Percentiles rank a stretch among this genome's conserved stretches.
Conservation (phyloP, 2,329 filamentous ascomycete species). For the Alternaria postmessia region DNA sequence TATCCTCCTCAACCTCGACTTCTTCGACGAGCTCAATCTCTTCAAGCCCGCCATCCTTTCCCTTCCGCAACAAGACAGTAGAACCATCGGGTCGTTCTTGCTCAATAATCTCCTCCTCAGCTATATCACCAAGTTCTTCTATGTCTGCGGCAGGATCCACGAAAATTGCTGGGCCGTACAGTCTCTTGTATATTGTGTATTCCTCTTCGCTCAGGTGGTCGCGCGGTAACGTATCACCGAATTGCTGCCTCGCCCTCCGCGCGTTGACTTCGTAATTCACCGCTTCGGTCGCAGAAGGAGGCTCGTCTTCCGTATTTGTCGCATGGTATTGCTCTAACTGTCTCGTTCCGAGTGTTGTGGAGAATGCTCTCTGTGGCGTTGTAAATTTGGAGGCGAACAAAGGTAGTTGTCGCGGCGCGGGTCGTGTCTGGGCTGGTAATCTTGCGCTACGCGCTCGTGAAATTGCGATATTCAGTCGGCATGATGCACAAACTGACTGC, state of each 20-base stretch:
- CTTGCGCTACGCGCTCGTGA: slow-evolving; percentile 37
- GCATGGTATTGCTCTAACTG: slow-evolving; percentile 22
- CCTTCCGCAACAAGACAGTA: slow-evolving; percentile 61
- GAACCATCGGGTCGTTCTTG: slow-evolving; percentile 42
- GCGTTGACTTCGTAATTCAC: slow-evolving; percentile 68
- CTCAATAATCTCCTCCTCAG: slow-evolving; percentile 55
- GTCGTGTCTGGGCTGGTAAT: slow-evolving; percentile 25
- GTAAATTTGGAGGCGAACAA: slow-evolving; percentile 17
- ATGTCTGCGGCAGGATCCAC: slow-evolving; percentile 66
- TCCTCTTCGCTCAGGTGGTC: slow-evolving; percentile 75
- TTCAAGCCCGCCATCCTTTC: slow-evolving; percentile 66
- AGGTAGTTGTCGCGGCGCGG: slow-evolving; percentile 21
- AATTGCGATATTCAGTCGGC: slow-evolving; percentile 41
- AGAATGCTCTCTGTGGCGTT: slow-evolving; percentile 33
- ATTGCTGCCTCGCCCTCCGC: slow-evolving; percentile 74
- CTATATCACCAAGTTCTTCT: slow-evolving; percentile 55
- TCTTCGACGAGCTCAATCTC: slow-evolving; percentile 60
- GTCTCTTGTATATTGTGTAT: slow-evolving; percentile 75
- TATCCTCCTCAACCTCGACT: background rate
- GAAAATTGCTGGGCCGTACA: slow-evolving; percentile 77
- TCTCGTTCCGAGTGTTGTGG: slow-evolving; percentile 24
- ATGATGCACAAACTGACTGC: slow-evolving; percentile 44
- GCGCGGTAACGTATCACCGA: slow-evolving; percentile 78
- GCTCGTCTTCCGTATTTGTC: slow-evolving; percentile 1
- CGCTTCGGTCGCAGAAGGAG: slow-evolving; percentile 29